Evolutionary conservation across 2,329 filamentous ascomycete genomes (phyloP), one percentile per base, ranked within the genome.

Genomic region (Diaporthe caulivora): DNA sequence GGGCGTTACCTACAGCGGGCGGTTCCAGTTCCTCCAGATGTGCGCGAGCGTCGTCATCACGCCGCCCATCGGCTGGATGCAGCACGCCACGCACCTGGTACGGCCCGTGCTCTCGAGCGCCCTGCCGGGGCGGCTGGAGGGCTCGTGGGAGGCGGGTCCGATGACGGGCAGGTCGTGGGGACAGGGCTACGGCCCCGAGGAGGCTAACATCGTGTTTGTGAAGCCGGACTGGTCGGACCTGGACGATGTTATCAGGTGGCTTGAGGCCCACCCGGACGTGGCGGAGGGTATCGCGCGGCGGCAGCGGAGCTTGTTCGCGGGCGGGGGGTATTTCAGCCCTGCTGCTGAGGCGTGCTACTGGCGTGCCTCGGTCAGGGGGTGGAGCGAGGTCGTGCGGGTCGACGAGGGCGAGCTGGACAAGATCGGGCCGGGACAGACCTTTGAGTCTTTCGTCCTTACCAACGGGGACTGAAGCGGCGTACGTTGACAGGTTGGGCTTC

Each of bases 281-380:
- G 86, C 87, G 2, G 82, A 83, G 76, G 84, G 83, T 0, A 88
- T 89, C 62, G 87, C 87, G 21, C 75, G 79, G 58, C 79, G 86
- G 44, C 87, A 89, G 80, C 82, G 86, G 68, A 82, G 80, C 18
- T 70, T 84, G 64, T 86, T 86, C 77, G 81, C 82, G 1, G 83
- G 79, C 17, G 82, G 80, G 0, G 87, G 86, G 0, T 86, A 87
- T 76, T 79, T 87, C 58, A 86, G 84, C 73, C 83, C 83, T 18
- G 86, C 86, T n/a, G 86, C 87, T 0, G 87, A 89, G 78, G 80
- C 78, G 72, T 89, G 87, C 76, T 89, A 89, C 80, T 89, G 87
- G 87, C 82, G 87, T 53, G 84, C 83, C 0, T 71, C 87, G 74
- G 78, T 89, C 29, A 81, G 82, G 71, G 86, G 86, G 0, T 89